Conservation (phyloP, 345 rosid genomes). For the Euclidium syriacum region DNA sequence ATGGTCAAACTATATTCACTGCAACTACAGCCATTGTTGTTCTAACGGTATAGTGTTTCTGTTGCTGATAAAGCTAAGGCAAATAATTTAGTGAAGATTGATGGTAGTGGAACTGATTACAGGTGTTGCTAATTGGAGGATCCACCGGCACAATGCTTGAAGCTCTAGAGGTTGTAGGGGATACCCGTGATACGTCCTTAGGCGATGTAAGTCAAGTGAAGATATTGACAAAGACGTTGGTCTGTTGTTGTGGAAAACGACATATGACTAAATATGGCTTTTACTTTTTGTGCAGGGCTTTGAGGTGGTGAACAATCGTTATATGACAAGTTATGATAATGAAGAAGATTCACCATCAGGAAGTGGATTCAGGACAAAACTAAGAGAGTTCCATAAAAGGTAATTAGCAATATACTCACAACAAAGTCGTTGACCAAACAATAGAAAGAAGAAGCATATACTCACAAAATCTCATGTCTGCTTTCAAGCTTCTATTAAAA, state of each 20-base stretch:
- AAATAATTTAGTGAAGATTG: not conserved
- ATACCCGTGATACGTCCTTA: constrained; percentile 51
- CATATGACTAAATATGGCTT: not conserved
- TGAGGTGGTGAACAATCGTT: constrained; percentile 51
- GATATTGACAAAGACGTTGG: not conserved
- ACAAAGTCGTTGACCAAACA: too few relatives aligned
- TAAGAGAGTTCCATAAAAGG: constrained; percentile 80
- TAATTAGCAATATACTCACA: constrained; percentile 8
- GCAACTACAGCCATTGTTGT: constrained; percentile 98
- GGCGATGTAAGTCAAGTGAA: constrained; percentile 59
- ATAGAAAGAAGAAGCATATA: too few relatives aligned
- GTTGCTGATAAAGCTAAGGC: not conserved
- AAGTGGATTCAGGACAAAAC: constrained; percentile 71
- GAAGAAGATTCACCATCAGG: constrained; percentile 67
- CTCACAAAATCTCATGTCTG: not conserved
- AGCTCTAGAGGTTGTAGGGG: constrained; percentile 88
- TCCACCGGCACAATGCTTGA: constrained; percentile 99
- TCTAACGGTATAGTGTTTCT: constrained; percentile 57
- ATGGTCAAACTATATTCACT: constrained; percentile 96
- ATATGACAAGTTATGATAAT: constrained; percentile 51
- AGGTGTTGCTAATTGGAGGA: constrained; percentile 93
- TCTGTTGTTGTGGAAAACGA: not conserved
- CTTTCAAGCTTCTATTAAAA: not conserved
- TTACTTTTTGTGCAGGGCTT: constrained; percentile 37
- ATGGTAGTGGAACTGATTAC: constrained; percentile 18